Evolutionary conservation across 2,329 filamentous ascomycete species (phyloP), one percentile per base, ranked within the genome.

Genomic region (Xylariaceae sp.): DNA sequence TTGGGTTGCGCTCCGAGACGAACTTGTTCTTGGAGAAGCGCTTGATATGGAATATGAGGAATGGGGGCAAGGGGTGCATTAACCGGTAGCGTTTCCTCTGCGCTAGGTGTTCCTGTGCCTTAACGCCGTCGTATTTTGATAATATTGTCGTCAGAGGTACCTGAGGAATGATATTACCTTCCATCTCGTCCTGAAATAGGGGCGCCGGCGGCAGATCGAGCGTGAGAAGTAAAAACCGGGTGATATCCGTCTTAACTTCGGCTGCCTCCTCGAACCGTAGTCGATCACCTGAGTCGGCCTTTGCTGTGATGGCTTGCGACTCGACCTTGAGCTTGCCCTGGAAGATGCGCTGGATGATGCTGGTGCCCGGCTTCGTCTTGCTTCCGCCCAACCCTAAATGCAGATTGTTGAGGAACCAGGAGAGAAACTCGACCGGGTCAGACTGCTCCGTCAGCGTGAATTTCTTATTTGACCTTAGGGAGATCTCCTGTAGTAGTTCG

Each of bases 11-110:
- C 73, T 97, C 92, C 2, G 87, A 83, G 18, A 99, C 89, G 67
- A 99, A 99, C 70, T 96, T 96, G 77, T 99, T 99, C 61, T 88
- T 86, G 62, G 86, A 89, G 79, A 99, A 99, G 63, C 94, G 90
- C 76, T 97, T 97, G 75, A 97, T 86, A 75, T 99, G 92, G 74
- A 99, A 90, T 49, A 94, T 77, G 16, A 99, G 83, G 68, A 87
- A 97, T 0, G 92, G 92, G 0, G 94, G 94, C 0, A 99, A 79
- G 0, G 94, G 94, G 66, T 96, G 92, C 45, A 95, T 75, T 4
- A 99, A 79, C 15, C 92, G 85, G 73, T 96, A 96, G 32, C 94
- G 86, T 65, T 92, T 88, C 59, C 94, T 85, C 64, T 92, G 88
- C 49, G 91, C 87, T 63, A 92, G 83, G 67, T 92, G 89, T 67